Percentiles rank a stretch among this genome's conserved stretches.
phyloP scores from a whole-genome alignment of 1,284 basidiomycete genomes.

The Trichosporon inkin region DNA sequence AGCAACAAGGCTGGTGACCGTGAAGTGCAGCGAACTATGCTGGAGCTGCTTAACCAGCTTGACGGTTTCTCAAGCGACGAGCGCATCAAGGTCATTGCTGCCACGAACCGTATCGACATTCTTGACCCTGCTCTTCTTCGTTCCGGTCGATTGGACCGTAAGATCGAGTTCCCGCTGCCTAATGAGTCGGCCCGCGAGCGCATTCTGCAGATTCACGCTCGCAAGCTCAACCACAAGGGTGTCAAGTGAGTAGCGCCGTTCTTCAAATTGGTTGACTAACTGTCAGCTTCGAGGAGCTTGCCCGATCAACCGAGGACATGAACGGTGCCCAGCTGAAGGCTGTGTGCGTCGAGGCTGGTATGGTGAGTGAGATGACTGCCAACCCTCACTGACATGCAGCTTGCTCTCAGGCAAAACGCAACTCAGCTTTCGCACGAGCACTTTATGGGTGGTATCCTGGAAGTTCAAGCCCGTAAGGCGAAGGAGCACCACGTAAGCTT shows the following conservation, averaged over 20 bases:
- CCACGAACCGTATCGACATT: conserved; percentile 98
- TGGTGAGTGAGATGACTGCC: conserved; percentile 64
- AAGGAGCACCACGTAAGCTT: conserved; percentile 60
- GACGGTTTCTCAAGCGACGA: conserved; percentile 85
- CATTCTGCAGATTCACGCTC: conserved; percentile 75
- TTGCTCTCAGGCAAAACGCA: conserved; percentile 76
- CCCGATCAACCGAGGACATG: conserved; percentile 71
- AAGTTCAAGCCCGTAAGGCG: conserved; percentile 96
- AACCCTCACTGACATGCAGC: conserved; percentile 16
- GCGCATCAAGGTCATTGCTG: conserved; percentile 98
- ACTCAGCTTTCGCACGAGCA: conserved; percentile 86
- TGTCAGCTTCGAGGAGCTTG: conserved; percentile 63
- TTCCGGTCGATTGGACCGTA: conserved; percentile 69
- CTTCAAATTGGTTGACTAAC: background rate
- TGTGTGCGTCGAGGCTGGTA: conserved; percentile 94
- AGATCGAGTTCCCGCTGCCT: conserved; percentile 76
- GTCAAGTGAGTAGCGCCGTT: conserved; percentile 55
- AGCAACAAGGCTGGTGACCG: conserved; percentile 96
- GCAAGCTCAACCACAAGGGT: conserved; percentile 69
- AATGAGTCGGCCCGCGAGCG: conserved; percentile 68
- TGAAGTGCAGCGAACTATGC: conserved; percentile 98
- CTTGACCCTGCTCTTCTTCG: conserved; percentile 75
- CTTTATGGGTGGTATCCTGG: conserved; percentile 82
- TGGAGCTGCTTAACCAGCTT: conserved; percentile 89
- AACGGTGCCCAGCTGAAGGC: conserved; percentile 68